Percentiles rank a stretch among this genome's conserved stretches.
Evolutionary conservation across 345 rosid species (phyloP).

Genomic region (Syzygium aqueum): DNA sequence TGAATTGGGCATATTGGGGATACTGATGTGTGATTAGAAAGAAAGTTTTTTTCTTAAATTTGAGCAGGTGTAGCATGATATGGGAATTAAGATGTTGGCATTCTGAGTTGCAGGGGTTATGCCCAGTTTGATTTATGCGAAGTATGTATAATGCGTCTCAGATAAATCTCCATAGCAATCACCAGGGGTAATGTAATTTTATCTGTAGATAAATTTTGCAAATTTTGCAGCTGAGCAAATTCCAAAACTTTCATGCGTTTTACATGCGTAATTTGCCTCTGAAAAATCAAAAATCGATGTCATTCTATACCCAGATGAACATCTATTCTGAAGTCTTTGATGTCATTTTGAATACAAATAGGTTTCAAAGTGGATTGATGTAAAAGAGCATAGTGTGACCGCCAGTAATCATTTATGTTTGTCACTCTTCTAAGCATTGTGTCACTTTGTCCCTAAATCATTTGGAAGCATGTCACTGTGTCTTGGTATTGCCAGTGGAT

Average conservation of each 20-base stretch:
- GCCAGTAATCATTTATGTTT: not conserved
- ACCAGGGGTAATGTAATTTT: not conserved
- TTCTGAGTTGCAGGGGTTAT: not conserved
- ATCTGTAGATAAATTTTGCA: not conserved
- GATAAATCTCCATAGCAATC: not conserved
- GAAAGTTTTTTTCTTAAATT: not conserved
- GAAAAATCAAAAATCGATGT: not conserved
- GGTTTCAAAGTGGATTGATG: not conserved
- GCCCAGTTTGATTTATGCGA: not conserved
- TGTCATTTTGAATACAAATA: not conserved
- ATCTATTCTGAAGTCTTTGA: not conserved
- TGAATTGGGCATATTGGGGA: not conserved
- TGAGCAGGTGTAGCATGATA: not conserved
- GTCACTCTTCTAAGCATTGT: not conserved
- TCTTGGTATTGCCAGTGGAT: not conserved
- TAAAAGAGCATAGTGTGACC: not conserved
- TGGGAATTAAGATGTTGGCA: not conserved
- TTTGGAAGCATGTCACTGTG: not conserved
- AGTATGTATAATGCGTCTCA: not conserved
- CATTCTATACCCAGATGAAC: not conserved
- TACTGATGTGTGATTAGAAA: not conserved
- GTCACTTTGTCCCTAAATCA: not conserved
- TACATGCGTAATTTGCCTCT: not conserved
- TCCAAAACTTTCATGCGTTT: not conserved
- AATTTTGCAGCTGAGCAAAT: not conserved